Conservation (phyloP, 1,139 yeast species). For the Yamadazyma conglobata region DNA sequence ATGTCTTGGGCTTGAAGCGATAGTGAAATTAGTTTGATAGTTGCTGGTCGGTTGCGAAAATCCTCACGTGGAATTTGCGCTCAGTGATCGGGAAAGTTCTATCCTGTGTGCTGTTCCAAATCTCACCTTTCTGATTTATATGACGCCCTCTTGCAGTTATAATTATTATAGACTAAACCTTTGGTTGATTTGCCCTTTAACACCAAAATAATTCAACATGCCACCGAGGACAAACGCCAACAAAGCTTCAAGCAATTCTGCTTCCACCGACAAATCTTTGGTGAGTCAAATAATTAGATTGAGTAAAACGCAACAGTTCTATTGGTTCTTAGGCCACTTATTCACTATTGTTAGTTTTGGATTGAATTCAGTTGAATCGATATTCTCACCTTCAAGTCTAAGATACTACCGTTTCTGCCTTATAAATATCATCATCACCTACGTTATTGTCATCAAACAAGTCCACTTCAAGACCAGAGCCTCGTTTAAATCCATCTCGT, state of each 20-base stretch:
- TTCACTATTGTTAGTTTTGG: slow-evolving; percentile 34
- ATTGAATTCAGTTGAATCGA: slow-evolving; percentile 27
- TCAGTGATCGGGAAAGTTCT: no score
- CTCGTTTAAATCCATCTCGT: slow-evolving; percentile 23
- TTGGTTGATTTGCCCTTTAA: no score
- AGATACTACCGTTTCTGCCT: slow-evolving; percentile 37
- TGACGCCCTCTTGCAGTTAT: no score
- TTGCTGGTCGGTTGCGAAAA: no score
- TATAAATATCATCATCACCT: slow-evolving; percentile 42
- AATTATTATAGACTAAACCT: no score
- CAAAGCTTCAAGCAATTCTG: not conserved
- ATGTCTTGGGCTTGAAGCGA: no score
- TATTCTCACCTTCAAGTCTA: slow-evolving; percentile 26
- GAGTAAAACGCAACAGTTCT: slow-evolving; percentile 44
- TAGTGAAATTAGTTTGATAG: no score
- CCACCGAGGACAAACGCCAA: not conserved
- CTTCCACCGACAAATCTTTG: slow-evolving; percentile 1
- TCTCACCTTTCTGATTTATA: no score
- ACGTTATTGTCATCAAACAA: slow-evolving; percentile 47
- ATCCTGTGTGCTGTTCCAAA: no score
- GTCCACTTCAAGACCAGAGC: slow-evolving; percentile 31
- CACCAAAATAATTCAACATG: no score
- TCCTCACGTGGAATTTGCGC: no score
- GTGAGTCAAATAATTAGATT: slow-evolving; percentile 14
- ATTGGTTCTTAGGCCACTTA: slow-evolving; percentile 53